These are phyloP conservation scores for Pseudonectria buxi DNA, from an alignment of 2,329 filamentous ascomycete species.

Conservation along the genomic window DNA sequence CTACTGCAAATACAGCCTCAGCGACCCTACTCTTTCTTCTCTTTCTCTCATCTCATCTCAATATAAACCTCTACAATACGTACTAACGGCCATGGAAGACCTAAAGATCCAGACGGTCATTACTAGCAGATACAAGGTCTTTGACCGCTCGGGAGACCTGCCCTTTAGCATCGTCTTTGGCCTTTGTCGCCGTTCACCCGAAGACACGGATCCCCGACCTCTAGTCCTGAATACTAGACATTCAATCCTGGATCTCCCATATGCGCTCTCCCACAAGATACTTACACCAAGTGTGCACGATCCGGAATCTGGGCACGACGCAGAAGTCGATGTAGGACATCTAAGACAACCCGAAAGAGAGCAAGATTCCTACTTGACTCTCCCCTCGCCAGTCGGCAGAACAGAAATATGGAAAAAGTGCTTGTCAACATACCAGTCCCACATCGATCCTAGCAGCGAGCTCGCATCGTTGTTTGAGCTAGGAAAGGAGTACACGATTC, in stretches of 20 bases:
- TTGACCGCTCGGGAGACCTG: conserved; percentile 3
- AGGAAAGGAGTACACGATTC: conserved; percentile 2
- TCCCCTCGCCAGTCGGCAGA: conserved; percentile 5
- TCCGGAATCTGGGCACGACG: neutral
- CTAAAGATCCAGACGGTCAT: conserved; percentile 1
- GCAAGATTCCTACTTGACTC: conserved; percentile 2
- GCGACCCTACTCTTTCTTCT: too few species aligned
- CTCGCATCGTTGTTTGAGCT: conserved; percentile 3
- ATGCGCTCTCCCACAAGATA: conserved; percentile 3
- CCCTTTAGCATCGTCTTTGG: conserved; percentile 6
- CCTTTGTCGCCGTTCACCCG: conserved; percentile 6
- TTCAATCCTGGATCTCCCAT: conserved; percentile 6
- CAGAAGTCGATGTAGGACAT: conserved; percentile 1
- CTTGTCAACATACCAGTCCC: conserved; percentile 2
- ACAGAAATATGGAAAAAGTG: conserved; percentile 2
- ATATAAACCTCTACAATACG: too few species aligned
- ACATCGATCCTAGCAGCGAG: conserved; percentile 1
- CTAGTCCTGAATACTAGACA: conserved; percentile 1
- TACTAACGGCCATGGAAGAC: too few species aligned
- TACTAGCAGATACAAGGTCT: conserved; percentile 3
- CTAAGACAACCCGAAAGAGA: neutral
- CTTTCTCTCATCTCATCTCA: too few species aligned
- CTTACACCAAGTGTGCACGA: conserved; percentile 3
- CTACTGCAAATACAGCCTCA: too few species aligned
- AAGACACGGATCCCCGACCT: conserved; percentile 3